Base-by-base conservation (phyloP, 2,329 filamentous ascomycete genomes). In the Aspergillus fischeri region DNA sequence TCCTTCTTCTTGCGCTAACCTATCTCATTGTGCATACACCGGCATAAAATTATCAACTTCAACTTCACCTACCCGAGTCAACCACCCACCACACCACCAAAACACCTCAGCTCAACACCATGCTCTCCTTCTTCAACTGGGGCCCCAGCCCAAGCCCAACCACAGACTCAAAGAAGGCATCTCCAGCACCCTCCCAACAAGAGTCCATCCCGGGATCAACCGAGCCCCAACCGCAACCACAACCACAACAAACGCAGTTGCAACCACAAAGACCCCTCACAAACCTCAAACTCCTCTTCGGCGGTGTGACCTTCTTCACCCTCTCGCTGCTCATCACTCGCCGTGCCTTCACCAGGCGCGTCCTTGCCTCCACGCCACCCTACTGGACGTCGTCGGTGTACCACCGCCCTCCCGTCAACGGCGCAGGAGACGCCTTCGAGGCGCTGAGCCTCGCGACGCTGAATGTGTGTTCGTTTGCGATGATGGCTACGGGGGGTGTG, bases 381-480 rank as follows among this genome's bases (percentile, higher is more conserved):
- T 93, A 89, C 78, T 96, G 89, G 80, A 78, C 62, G 47, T 73
- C 76, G 80, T 73, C 73, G 72, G 69, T 73, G 52, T 78, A 67
- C 67, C 73, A 75, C 63, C 67, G 74, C 44, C 74, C 72, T 1
- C 62, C 70, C 14, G 80, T 85, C 28, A 88, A 87, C 67, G 86
- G 86, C 7, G 81, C 85, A 1, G 71, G 89, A 42, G 87, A 97
- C 61, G 93, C 93, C 0, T 76, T 89, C 35, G 89, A 96, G 74
- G 93, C 93, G 0, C 79, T 99, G 24, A 89, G 87, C 51, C 79
- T 97, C 38, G 94, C 93, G 0, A 96, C 92, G 0, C 81, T 97
- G 65, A 96, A 96, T 66, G 90, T 94, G 11, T 68, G 86, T 32
- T 89, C 87, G 65, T 83, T 94, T 51, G 87, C 82, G 0, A 85